A percentile compares a stretch with the other conserved stretches of the same genome.
phyloP scores from a whole-genome alignment of 345 rosid genomes.

The Melastoma malabathricum region DNA sequence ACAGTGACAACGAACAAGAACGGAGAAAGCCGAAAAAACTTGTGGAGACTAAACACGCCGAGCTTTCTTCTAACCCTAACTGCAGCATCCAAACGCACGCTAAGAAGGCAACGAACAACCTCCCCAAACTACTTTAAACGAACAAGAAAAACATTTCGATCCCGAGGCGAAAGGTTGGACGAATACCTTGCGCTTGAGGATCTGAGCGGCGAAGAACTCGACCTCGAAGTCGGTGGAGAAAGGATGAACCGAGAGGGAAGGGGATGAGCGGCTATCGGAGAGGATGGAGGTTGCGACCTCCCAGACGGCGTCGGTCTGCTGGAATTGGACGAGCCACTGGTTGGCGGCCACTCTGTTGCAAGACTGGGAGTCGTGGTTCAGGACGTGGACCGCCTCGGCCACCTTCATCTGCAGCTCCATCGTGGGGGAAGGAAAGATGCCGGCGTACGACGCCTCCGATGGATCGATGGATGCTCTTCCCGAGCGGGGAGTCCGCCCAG shows the following conservation, averaged over 20 bases:
- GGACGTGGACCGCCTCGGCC: slow-evolving; percentile 79
- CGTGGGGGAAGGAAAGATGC: too few species aligned
- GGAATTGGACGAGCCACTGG: slow-evolving; percentile 94
- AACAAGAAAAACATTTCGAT: neutral
- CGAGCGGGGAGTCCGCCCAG: neutral
- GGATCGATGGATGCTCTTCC: too few species aligned
- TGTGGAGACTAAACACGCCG: too few species aligned
- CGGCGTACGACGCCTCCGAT: neutral
- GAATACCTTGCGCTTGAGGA: slow-evolving; percentile 84
- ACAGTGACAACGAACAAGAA: too few species aligned
- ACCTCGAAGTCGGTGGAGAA: slow-evolving; percentile 48
- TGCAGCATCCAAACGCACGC: too few species aligned
- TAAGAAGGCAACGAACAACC: neutral
- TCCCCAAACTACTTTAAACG: neutral
- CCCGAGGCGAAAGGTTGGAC: neutral
- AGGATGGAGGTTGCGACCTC: slow-evolving; percentile 84
- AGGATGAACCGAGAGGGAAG: slow-evolving; percentile 26
- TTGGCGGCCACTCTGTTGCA: slow-evolving; percentile 93
- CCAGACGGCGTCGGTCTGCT: slow-evolving; percentile 85
- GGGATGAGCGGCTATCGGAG: slow-evolving; percentile 10
- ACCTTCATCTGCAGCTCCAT: slow-evolving; percentile 82
- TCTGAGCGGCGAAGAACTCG: slow-evolving; percentile 91
- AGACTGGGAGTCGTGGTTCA: slow-evolving; percentile 80
- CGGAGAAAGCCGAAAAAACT: too few species aligned
- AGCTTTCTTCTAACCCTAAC: too few species aligned